Base-by-base conservation (phyloP, 192 early-diverging fungal genomes). In the Podila minutissima region DNA sequence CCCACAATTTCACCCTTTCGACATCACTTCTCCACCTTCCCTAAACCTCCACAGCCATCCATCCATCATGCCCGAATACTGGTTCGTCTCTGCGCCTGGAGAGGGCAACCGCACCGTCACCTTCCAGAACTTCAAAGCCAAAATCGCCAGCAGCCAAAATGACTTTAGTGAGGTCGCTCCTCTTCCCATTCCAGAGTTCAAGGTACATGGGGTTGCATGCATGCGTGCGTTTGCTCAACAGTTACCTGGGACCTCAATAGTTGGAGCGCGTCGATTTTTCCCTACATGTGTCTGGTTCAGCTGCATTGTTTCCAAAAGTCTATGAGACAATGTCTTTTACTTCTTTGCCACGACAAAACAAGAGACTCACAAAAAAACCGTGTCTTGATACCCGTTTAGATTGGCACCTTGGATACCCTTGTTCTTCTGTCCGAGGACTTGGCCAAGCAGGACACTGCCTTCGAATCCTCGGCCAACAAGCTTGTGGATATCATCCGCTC, bases 361-460 rank as follows among this genome's bases (percentile, higher is more conserved):
- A 22, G 51, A 55, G n/a, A 55, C 53, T n/a, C 11, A 24, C 8
- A 55, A 55, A 22, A 53, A 22, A 11, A 2, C 0, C 53, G 24
- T 55, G 20, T 17, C 53, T 7, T 26, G 12, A 32, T 59, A 28
- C 7, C 4, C 15, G 1, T 46, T 46, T 64, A 96, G 96, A 95
- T 97, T 77, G 97, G 97, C 51, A 99, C 97, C 28, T 88, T 99
- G 51, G 97, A 99, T 83, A 89, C 91, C 1, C 90, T 99, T 19
- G 95, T 99, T 22, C 74, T 96, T 26, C 88, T 99, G 29, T 98
- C 97, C 15, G 98, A 99, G 82, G 97, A 99, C 74, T 87, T 99
- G 46, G 85, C 85, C 29, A 99, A 98, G 73, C 87, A 87, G 59
- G 98, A 99, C 82, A 67, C 88, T 9, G 84, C 86, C 0, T 92